A percentile compares a stretch with the other conserved stretches of the same genome.
Conservation (phyloP, 805 yeast genomes). For the Yarrowia osloensis region DNA sequence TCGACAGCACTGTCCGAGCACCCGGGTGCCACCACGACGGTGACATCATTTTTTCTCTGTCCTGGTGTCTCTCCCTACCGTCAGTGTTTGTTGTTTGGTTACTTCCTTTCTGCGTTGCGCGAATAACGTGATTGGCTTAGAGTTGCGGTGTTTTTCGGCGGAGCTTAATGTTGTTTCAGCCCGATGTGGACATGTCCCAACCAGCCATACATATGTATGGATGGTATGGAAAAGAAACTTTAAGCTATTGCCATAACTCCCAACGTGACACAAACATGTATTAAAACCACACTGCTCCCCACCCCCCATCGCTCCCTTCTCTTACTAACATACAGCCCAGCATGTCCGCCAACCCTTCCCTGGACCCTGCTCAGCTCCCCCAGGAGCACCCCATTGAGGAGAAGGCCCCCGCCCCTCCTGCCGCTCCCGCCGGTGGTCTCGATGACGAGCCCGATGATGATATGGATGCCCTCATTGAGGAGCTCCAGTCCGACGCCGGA, state of each 20-base stretch:
- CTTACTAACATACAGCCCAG: constrained; percentile 28
- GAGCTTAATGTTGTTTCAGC: constrained; percentile 24
- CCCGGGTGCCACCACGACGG: background rate
- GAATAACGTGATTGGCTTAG: constrained; percentile 30
- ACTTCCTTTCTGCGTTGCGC: constrained; percentile 14
- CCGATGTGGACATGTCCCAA: constrained; percentile 21
- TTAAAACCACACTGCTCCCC: background rate
- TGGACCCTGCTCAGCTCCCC: constrained; percentile 32
- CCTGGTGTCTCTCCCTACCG: background rate
- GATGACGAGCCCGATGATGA: constrained; percentile 67
- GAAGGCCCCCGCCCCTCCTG: constrained; percentile 36
- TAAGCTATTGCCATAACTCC: constrained; percentile 3
- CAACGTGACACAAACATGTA: constrained; percentile 12
- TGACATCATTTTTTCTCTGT: background rate
- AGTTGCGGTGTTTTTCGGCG: constrained; percentile 31
- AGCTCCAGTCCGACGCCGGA: constrained; percentile 65
- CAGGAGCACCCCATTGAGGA: constrained; percentile 48
- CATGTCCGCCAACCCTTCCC: constrained; percentile 31
- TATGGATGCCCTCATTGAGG: constrained; percentile 58
- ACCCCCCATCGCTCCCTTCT: background rate
- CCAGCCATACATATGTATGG: constrained; percentile 30
- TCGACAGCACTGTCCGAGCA: background rate
- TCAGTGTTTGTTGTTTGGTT: background rate
- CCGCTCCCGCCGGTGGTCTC: constrained; percentile 45
- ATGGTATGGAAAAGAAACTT: constrained; percentile 20